phyloP scores from a whole-genome alignment of 495 filamentous ascomycete genomes.

The Penicillium ochrochloron region DNA sequence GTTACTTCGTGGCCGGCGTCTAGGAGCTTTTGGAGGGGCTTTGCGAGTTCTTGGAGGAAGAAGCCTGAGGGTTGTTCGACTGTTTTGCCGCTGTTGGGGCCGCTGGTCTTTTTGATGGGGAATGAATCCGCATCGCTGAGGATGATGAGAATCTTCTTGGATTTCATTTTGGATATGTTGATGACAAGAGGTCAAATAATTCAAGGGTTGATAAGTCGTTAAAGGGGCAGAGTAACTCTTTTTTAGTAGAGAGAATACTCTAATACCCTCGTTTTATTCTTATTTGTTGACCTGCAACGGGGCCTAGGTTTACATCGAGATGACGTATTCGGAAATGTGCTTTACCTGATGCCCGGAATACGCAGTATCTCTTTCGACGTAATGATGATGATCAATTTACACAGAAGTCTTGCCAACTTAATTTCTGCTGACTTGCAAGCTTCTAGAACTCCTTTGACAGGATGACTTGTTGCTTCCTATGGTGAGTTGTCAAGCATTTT shows the following conservation, averaged over 20 bases:
- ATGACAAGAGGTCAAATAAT: no score
- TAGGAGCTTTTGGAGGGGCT: constrained; percentile 44
- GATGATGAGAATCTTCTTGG: constrained; percentile 48
- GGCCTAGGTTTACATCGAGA: background rate
- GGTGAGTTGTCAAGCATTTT: background rate
- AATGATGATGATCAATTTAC: background rate
- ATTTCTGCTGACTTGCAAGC: background rate
- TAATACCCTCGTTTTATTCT: background rate
- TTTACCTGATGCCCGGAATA: constrained; percentile 1
- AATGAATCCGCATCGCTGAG: constrained; percentile 45
- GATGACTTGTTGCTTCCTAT: background rate
- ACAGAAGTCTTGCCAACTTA: background rate
- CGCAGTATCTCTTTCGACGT: background rate
- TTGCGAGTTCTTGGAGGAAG: constrained; percentile 51
- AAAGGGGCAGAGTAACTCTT: no score
- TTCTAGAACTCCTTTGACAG: background rate
- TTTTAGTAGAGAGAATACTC: no score
- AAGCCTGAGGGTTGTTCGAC: constrained; percentile 45
- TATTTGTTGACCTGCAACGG: background rate
- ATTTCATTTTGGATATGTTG: constrained; percentile 5
- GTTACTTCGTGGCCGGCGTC: constrained; percentile 42
- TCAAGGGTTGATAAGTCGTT: no score
- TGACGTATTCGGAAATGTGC: constrained; percentile 1
- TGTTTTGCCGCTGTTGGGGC: constrained; percentile 29
- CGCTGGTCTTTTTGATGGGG: constrained; percentile 37